Evolutionary conservation across 345 rosid species (phyloP), one percentile per base, ranked within the genome.

Genomic region (Raphanus sativus): DNA sequence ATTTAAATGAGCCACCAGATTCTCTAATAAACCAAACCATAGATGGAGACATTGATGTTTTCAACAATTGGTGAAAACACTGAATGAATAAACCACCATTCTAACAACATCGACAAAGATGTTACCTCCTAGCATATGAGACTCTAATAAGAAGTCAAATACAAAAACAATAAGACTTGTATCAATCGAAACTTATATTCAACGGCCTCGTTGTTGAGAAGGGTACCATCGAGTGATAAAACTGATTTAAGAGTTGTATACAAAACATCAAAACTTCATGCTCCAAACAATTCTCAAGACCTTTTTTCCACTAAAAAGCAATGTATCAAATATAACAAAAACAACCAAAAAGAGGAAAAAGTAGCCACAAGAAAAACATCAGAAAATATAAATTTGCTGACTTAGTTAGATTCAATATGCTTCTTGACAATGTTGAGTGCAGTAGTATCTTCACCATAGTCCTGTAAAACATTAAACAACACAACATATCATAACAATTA

Each of bases 401-500:
- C 21, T 54, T 79, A 79, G 56, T 79, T 61, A 3, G 77, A 63
- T 34, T 74, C 70, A 13, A 74, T 7, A 62, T 74, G 77, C 36
- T 74, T 65, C 71, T 71, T 75, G 40, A 80, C 83, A 1, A 80
- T 75, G 80, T 70, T 80, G 9, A 75, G 77, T 1, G 83, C 82
- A 29, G 82, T 75, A 8, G 79, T 69, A 33, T 80, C 82, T 71
- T 80, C 82, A 38, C 82, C 82, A 62, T 62, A 80, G 17, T 80
- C 82, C 82, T 79, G 65, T 0, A 21, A 21, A 61, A 72, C 32
- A 71, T 1, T 11, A 13, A 42, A 21, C 32, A 9, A 21, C 13
- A 70, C 0, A 42, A 42, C 17, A 3, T 0, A 29, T 24, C 10
- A 1, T 0, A 29, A 32, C 10, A 1, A 3, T 32, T 71, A 9